Percentiles rank a stretch among this genome's conserved stretches.
Evolutionary conservation across 345 rosid genomes (phyloP).

Genomic region (Conringia planisiliqua): DNA sequence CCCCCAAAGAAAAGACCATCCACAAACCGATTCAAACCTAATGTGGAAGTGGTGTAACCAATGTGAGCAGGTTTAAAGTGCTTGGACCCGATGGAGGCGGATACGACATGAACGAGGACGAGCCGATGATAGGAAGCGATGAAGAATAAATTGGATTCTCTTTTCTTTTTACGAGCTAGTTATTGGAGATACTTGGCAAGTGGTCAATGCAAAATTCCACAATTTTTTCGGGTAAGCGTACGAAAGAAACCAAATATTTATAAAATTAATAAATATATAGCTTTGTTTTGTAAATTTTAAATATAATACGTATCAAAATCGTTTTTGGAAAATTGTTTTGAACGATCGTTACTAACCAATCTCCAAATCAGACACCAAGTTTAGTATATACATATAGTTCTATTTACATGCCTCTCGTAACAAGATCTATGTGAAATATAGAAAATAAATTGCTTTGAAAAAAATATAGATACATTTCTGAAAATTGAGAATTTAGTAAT

Average conservation of each 20-base stretch:
- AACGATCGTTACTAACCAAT: background rate
- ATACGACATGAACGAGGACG: slow-evolving; percentile 41
- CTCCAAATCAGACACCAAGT: background rate
- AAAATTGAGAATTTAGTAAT: background rate
- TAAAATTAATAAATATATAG: background rate
- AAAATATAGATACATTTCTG: background rate
- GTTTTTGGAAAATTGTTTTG: background rate
- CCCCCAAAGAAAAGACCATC: background rate
- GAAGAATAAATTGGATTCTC: slow-evolving; percentile 37
- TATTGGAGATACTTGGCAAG: slow-evolving; percentile 12
- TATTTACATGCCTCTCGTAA: background rate
- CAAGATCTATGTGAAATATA: background rate
- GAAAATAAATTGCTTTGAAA: background rate
- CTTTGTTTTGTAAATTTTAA: background rate
- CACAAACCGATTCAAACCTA: background rate
- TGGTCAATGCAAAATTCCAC: slow-evolving; percentile 4
- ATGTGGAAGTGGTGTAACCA: slow-evolving; percentile 10
- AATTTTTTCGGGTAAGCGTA: slow-evolving; percentile 18
- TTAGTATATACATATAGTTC: background rate
- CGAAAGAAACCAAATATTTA: slow-evolving; percentile 2
- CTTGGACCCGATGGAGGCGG: slow-evolving; percentile 59
- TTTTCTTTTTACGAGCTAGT: background rate
- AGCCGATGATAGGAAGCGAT: slow-evolving; percentile 45
- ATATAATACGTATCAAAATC: background rate
- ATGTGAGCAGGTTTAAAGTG: slow-evolving; percentile 57